A percentile compares a stretch with the other conserved stretches of the same genome.
These are phyloP conservation scores for Prunus dulcis DNA, from an alignment of 306 rosid genomes.

Conservation along the genomic window DNA sequence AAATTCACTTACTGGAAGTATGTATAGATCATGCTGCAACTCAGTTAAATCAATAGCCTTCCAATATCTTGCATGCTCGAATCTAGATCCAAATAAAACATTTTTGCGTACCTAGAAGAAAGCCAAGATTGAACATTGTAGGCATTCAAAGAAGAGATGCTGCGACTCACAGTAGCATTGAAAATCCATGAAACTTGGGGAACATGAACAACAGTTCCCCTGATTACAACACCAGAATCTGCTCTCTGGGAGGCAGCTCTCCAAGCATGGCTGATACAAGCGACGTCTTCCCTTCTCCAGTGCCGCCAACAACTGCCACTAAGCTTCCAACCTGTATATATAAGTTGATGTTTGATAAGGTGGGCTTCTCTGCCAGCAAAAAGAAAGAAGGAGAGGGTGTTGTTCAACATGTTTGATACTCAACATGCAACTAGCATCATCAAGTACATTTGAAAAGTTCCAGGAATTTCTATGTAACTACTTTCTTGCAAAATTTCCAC, in stretches of 20 bases:
- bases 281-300: slow-evolving; percentile 96
- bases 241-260: slow-evolving; percentile 57
- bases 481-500: neutral
- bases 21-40: slow-evolving; percentile 65
- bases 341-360: slow-evolving; percentile 59
- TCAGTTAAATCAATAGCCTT: slow-evolving; percentile 67
- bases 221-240: slow-evolving; percentile 44
- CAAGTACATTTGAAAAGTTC: neutral
- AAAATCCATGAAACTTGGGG: slow-evolving; percentile 97
- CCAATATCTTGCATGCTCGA: slow-evolving; percentile 56
- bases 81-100: slow-evolving; percentile 72
- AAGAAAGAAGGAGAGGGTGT: neutral
- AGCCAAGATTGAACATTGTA: neutral
- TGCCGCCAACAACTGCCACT: slow-evolving; percentile 88
- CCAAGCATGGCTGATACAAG: slow-evolving; percentile 84
- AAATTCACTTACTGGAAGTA: slow-evolving; percentile 68
- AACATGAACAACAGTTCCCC: slow-evolving; percentile 89
- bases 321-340: slow-evolving; percentile 71
- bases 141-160: neutral
- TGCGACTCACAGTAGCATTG: slow-evolving; percentile 80
- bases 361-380: slow-evolving; percentile 55
- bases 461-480: neutral
- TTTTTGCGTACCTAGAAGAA: slow-evolving; percentile 70
- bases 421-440: slow-evolving; percentile 1
- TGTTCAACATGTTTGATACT: slow-evolving; percentile 1